phyloP scores from a whole-genome alignment of 129 eudicot species.

The Artemisia annua region DNA sequence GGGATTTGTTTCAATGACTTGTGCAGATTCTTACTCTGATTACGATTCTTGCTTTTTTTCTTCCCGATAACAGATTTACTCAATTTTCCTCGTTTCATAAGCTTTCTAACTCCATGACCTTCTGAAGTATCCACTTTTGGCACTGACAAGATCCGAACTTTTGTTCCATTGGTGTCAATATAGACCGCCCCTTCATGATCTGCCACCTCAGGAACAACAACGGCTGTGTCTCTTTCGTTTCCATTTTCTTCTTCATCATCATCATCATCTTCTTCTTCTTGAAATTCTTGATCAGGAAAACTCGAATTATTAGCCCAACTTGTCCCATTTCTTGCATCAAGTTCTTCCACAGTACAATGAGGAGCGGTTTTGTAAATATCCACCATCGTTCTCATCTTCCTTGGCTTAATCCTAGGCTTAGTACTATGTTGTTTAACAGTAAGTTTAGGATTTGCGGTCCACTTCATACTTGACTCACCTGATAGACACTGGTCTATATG shows the following conservation, averaged over 20 bases:
- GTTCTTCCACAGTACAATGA: conserved; percentile 75
- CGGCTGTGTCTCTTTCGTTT: neutral
- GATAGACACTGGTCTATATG: conserved; percentile 84
- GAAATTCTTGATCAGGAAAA: conserved; percentile 33
- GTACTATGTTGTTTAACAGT: conserved; percentile 19
- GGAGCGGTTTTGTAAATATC: conserved; percentile 65
- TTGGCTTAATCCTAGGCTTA: conserved; percentile 55
- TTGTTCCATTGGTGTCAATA: conserved; percentile 59
- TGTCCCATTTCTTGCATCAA: conserved; percentile 75
- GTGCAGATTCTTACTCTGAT: conserved; percentile 25
- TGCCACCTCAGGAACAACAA: conserved; percentile 26
- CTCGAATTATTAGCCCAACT: conserved; percentile 50
- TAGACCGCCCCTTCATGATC: conserved; percentile 56
- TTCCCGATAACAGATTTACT: conserved; percentile 30
- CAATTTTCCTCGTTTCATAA: conserved; percentile 35
- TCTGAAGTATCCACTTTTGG: conserved; percentile 17
- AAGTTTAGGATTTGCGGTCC: conserved; percentile 41
- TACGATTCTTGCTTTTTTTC: conserved; percentile 43
- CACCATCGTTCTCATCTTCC: conserved; percentile 58
- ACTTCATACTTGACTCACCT: conserved; percentile 43
- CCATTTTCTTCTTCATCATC: neutral
- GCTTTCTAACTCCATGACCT: conserved; percentile 26
- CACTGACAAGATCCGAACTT: conserved; percentile 57
- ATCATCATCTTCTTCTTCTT: conserved; percentile 16
- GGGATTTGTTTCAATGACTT: conserved; percentile 33